Evolutionary conservation across 305 asterid genomes (phyloP), one percentile per base, ranked within the genome.

Genomic region (Solanum aculeatissimum): DNA sequence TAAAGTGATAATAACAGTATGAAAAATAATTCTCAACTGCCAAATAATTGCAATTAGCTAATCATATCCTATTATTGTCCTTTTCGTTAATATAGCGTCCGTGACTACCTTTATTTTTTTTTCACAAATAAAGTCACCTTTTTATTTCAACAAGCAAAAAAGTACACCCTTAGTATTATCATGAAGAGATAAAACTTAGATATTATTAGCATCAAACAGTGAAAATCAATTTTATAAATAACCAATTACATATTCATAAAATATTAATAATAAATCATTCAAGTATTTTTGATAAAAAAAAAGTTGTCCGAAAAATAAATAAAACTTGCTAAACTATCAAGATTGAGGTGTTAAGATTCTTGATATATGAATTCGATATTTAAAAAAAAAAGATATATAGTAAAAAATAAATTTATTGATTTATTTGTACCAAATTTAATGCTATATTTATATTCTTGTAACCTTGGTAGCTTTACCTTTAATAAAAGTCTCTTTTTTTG

Each of bases 11-110:
- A 62, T 43, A 57, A 81, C 29, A 57, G 14, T 35, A 7, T 49
- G 82, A 82, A 27, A 58, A 62, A 10, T 84, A 86, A 69, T 32
- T 80, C 71, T 70, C 86, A 84, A 60, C 87, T 7, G 81, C 86
- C 79, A 35, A 42, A 66, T 81, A 40, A 81, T 51, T 66, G 32
- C 57, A 15, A n/a, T 55, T 27, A 16, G 70, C 82, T 60, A 45
- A 60, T 63, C 63, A 65, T 63, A 58, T 43, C 7, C 66, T 55
- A 10, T 27, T 19, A 3, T 19, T 80, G 54, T 81, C 43, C 18
- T 58, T 81, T 81, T 62, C 43, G 40, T 77, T 77, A 29, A 77
- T 6, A 15, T 70, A 71, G 43, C 2, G n/a, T 51, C 82, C 82
- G 65, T 77, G 82, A 49, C 29, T 19, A 49, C 43, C 47, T 29